phyloP scores from a whole-genome alignment of 2,329 filamentous ascomycete genomes.

The Gyromitra esculenta region DNA sequence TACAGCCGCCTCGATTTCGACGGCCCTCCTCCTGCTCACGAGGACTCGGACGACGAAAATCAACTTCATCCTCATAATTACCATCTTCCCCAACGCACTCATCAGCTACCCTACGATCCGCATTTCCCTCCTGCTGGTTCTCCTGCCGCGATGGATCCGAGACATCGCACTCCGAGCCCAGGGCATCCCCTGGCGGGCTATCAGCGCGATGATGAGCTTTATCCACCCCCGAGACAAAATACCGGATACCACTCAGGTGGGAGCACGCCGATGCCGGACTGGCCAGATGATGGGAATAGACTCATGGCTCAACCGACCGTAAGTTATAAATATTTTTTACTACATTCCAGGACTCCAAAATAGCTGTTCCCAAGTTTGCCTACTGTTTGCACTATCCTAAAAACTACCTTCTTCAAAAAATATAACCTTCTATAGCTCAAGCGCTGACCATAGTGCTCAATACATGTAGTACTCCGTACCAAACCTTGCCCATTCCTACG shows the following conservation, averaged over 20 bases:
- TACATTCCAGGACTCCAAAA: not conserved
- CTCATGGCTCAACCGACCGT: conserved; percentile 86
- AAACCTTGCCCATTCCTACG: conserved; percentile 72
- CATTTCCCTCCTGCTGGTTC: conserved; percentile 59
- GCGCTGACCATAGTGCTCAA: conserved; percentile 15
- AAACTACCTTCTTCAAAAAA: not conserved
- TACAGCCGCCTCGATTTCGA: conserved; percentile 57
- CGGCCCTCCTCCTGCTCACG: conserved; percentile 48
- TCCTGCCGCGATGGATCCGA: conserved; percentile 65
- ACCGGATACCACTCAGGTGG: conserved; percentile 48
- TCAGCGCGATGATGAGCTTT: conserved; percentile 70
- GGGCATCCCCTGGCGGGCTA: conserved; percentile 75
- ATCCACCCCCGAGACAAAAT: conserved; percentile 53
- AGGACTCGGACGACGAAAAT: conserved; percentile 50
- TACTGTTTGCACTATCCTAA: not conserved
- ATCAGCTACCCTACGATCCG: conserved; percentile 61
- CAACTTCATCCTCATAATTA: conserved; percentile 11
- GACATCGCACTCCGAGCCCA: conserved; percentile 77
- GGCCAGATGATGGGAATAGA: conserved; percentile 66
- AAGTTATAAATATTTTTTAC: conserved; percentile 61
- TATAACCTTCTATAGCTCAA: not conserved
- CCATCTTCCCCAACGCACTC: conserved; percentile 11
- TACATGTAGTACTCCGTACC: conserved; percentile 73
- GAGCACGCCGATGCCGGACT: conserved; percentile 48
- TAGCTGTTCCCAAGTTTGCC: not conserved